Conservation (phyloP, 169 alveolate genomes). For the Plasmodium sp. region DNA sequence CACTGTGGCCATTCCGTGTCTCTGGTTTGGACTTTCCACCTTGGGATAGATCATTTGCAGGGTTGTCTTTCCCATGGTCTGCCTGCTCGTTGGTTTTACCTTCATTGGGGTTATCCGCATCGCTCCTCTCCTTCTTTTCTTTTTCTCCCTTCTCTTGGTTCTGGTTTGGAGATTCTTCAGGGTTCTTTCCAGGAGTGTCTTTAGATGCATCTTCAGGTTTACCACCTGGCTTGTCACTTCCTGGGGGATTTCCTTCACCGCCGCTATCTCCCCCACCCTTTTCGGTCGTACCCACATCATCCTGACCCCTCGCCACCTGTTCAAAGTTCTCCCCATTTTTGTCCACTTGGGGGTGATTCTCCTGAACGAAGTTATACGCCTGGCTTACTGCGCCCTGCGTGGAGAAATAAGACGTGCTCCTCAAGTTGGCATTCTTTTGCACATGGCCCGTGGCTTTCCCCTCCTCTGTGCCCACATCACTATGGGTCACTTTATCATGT, state of each 20-base stretch:
- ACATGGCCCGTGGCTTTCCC: background rate
- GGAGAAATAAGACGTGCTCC: background rate
- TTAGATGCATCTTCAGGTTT: background rate
- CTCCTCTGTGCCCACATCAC: background rate
- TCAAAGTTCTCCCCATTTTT: background rate
- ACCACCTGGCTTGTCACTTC: background rate
- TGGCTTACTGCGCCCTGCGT: background rate
- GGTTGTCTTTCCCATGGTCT: too few species aligned
- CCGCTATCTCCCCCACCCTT: background rate
- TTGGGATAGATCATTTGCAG: too few species aligned
- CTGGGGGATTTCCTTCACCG: background rate
- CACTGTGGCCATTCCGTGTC: too few species aligned
- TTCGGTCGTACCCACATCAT: background rate
- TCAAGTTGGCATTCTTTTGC: background rate
- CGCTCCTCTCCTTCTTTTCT: too few species aligned
- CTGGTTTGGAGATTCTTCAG: too few species aligned
- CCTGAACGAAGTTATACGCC: background rate
- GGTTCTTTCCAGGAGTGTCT: too few species aligned
- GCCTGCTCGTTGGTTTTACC: too few species aligned
- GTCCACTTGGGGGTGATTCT: background rate
- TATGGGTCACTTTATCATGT: background rate
- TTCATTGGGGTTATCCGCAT: too few species aligned
- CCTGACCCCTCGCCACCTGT: background rate
- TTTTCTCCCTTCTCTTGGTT: too few species aligned
- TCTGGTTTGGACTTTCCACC: too few species aligned